Conservation (phyloP, 176 grass and related monocot genomes). For the Oryza longistaminata region DNA sequence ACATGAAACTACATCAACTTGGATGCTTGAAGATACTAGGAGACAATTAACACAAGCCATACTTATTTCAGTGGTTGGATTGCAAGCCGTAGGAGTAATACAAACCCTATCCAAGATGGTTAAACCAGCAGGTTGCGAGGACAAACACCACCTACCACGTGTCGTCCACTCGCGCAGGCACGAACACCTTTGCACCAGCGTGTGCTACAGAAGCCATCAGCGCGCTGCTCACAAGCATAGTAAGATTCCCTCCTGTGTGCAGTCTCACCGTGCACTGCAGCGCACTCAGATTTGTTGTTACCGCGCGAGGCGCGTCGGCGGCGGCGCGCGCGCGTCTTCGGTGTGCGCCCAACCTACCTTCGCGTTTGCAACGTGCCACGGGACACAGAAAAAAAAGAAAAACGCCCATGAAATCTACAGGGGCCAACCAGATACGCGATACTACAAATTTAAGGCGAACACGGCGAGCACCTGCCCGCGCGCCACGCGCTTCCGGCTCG, state of each 20-base stretch:
- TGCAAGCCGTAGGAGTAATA: neutral
- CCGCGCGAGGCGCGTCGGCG: neutral
- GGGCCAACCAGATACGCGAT: neutral
- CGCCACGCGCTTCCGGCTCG: neutral
- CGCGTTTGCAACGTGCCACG: neutral
- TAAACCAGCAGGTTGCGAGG: neutral
- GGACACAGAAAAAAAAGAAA: no score
- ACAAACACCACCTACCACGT: neutral
- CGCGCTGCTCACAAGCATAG: constrained; percentile 16
- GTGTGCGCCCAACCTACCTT: neutral
- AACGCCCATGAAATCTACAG: constrained; percentile 26
- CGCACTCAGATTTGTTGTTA: neutral
- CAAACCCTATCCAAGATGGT: neutral
- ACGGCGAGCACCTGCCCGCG: neutral
- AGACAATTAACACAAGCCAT: neutral
- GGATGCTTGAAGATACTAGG: neutral
- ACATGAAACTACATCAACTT: neutral
- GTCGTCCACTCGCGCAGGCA: neutral
- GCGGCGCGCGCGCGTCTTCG: no score
- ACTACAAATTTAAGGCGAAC: neutral
- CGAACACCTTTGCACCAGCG: neutral
- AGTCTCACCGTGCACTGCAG: neutral
- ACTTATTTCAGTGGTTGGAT: neutral
- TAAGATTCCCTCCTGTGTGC: neutral
- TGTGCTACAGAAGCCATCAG: constrained; percentile 22